Conservation (phyloP, 2,329 filamentous ascomycete genomes). For the Aspergillus sp. region DNA sequence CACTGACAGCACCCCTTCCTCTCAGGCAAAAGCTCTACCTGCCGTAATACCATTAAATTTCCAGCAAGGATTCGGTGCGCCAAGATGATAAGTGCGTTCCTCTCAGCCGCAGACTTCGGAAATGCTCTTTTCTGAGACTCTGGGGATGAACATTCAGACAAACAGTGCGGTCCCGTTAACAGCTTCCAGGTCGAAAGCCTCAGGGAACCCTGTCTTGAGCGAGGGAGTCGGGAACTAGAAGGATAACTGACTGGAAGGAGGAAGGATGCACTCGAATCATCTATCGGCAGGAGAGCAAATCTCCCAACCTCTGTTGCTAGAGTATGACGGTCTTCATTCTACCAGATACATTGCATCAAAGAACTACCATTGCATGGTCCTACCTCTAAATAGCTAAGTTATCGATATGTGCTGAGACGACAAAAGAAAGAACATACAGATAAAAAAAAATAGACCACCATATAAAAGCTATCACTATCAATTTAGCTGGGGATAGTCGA, state of each 20-base stretch:
- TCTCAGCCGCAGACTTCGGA: neutral
- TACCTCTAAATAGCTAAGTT: neutral
- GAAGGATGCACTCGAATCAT: neutral
- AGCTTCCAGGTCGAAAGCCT: neutral
- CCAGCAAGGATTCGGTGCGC: neutral
- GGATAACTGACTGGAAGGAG: neutral
- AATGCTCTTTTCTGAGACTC: neutral
- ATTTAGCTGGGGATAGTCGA: neutral
- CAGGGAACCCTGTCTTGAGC: neutral
- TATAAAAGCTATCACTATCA: neutral
- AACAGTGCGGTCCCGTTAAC: neutral
- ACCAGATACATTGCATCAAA: neutral
- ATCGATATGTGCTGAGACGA: neutral
- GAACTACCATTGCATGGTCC: neutral
- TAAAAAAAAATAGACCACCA: neutral
- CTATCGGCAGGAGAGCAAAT: neutral
- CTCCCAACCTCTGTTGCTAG: neutral
- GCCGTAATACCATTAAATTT: conserved; percentile 10
- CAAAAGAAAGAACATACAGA: neutral
- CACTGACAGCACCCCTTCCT: too few relatives aligned
- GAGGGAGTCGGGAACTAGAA: neutral
- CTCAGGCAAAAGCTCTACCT: conserved; percentile 14
- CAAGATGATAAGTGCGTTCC: neutral
- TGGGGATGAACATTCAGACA: neutral
- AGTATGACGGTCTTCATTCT: neutral